Evolutionary conservation across 2,329 filamentous ascomycete genomes (phyloP), one percentile per base, ranked within the genome.

Genomic region (Xylaria sp.): DNA sequence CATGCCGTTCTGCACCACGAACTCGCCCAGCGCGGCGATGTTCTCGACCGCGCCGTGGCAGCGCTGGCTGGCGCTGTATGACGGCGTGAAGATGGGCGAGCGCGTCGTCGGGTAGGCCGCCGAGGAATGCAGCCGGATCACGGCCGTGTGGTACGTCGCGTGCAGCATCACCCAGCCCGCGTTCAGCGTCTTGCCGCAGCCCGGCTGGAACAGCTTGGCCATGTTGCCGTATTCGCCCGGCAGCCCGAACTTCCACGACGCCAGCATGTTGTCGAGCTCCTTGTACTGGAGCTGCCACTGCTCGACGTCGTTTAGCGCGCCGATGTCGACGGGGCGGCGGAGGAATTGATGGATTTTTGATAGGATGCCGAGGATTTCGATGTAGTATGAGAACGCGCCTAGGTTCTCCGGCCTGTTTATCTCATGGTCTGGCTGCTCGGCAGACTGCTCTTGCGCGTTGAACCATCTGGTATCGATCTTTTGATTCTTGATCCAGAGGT

Each of bases 141-240:
- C 90, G 55, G 94, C 92, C 0, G 94, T 97, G 80, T 97, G 93
- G 76, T 94, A 97, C 0, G 94, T 94, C 4, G 93, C 92, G 78
- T 97, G 94, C 37, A 97, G 85, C 91, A 97, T 97, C 60, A 97
- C 90, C 91, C 94, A 94, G 62, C 91, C 91, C 78, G 92, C 94
- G 77, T 92, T 94, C 57, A 94, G 84, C 51, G 87, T 87, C 78
- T 92, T 93, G 75, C 87, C 89, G 60, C 86, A 87, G 6, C 88
- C 89, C 0, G 89, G 87, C 71, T 90, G 90, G 77, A 94, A 94
- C 0, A 97, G 82, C 70, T 93, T 91, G 56, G 91, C 88, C 83
- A 94, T 92, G 80, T 96, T 95, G 28, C 92, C 90, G 80, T 95
- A 97, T 75, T 97, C 94, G 51, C 87, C 86, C 0, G 94, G 94